Evolutionary conservation across 2,329 filamentous ascomycete genomes (phyloP), one percentile per base, ranked within the genome.

Genomic region (Alternaria longipes): DNA sequence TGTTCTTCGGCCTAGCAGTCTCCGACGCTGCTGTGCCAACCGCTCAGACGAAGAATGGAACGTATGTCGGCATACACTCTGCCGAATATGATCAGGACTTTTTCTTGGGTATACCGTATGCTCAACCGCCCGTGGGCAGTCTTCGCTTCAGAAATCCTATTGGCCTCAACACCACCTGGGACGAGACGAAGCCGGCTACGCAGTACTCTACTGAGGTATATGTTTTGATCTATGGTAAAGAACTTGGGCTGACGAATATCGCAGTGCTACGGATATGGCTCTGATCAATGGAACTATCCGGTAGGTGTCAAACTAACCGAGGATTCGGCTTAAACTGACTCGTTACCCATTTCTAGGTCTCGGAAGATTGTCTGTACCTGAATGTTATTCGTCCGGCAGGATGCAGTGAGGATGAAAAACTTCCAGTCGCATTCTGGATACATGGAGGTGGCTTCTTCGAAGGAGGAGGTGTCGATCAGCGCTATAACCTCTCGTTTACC

Each of bases 361-460:
- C 71, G 1, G 75, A 78, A 49, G 75, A 78, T 58, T 78, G 75
- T 54, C 71, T 88, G 20, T 85, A 85, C 54, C 70, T 87, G 26
- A 86, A 86, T 56, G 80, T 87, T 38, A 78, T 84, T 0, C 78
- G 82, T 0, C 85, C 85, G 12, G 56, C 70, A 26, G 72, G 73
- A 22, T 68, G 56, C 26, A 62, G 58, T 20, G 66, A 72, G 18
- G 52, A 70, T 1, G 72, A 75, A n/a, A 78, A 78, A 3, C 75
- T 87, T 2, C 86, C 85, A 0, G 85, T 87, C 0, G 77, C 85
- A n/a, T 79, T 84, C 12, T 86, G 84, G 70, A 82, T 87, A 6
- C 84, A 87, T 58, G 85, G 85, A 0, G 85, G 85, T 8, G 85
- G 83, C 0, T 82, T 84, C 46, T 72, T 67, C 2, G 72, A 81